Conservation (phyloP, 2,329 filamentous ascomycete species). For the Annulohypoxylon truncatum region DNA sequence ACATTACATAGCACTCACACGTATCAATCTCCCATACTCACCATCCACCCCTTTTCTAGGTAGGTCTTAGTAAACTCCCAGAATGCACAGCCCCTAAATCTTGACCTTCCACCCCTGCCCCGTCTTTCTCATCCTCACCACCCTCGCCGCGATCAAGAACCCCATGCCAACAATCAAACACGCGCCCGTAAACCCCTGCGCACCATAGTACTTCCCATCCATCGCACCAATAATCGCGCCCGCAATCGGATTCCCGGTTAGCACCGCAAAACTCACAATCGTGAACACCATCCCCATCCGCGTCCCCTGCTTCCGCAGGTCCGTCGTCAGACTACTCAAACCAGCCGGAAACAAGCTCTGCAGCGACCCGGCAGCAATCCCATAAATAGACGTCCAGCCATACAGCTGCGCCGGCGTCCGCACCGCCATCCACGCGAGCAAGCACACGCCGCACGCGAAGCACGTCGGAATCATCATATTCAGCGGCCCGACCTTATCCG, state of each 20-base stretch:
- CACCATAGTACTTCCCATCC: conserved; percentile 58
- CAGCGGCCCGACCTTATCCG: conserved; percentile 68
- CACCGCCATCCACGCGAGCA: conserved; percentile 71
- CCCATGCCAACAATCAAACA: conserved; percentile 56
- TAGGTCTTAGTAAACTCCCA: too few species aligned
- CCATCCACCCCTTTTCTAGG: too few species aligned
- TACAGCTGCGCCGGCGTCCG: conserved; percentile 63
- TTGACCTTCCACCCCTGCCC: conserved; percentile 55
- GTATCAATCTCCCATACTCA: too few species aligned
- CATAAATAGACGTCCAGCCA: conserved; percentile 72
- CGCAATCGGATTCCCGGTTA: conserved; percentile 64
- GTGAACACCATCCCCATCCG: conserved; percentile 70
- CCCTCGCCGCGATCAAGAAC: conserved; percentile 55
- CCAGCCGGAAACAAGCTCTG: conserved; percentile 75
- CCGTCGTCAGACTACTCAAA: conserved; percentile 64
- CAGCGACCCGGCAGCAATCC: conserved; percentile 71
- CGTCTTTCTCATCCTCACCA: conserved; percentile 53
- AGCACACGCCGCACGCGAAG: conserved; percentile 55
- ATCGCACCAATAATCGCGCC: conserved; percentile 60
- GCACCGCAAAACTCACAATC: conserved; percentile 64
- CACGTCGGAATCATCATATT: conserved; percentile 68
- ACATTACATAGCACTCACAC: background rate
- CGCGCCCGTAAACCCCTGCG: conserved; percentile 61
- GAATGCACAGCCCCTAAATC: conserved; percentile 44
- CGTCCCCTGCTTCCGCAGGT: conserved; percentile 64